Evolutionary conservation across 2,329 filamentous ascomycete species (phyloP).

Genomic region (Ilyonectria sp.): DNA sequence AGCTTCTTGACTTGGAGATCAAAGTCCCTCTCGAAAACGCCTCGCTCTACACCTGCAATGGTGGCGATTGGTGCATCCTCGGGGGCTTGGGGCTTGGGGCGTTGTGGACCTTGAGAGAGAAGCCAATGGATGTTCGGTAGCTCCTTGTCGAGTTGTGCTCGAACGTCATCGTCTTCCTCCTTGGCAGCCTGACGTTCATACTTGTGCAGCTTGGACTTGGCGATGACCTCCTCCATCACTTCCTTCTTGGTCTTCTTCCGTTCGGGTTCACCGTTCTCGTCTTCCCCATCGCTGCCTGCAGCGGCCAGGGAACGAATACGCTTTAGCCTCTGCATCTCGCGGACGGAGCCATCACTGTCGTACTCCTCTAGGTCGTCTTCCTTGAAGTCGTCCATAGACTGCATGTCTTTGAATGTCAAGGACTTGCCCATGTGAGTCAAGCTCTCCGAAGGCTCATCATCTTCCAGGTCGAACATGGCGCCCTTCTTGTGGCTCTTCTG

Average conservation of each 20-base stretch:
- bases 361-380: conserved; percentile 79
- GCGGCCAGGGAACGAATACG: conserved; percentile 64
- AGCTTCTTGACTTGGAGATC: conserved; percentile 87
- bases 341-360: conserved; percentile 70
- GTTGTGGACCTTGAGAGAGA: conserved; percentile 68
- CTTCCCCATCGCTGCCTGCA: conserved; percentile 65
- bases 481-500: conserved; percentile 82
- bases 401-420: conserved; percentile 71
- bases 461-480: conserved; percentile 92
- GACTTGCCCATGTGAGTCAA: conserved; percentile 90
- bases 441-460: conserved; percentile 72
- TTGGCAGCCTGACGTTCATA: conserved; percentile 93
- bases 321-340: conserved; percentile 70
- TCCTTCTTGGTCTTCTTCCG: conserved; percentile 96
- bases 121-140: conserved; percentile 83
- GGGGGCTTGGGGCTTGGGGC: conserved; percentile 51
- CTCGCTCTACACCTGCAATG: conserved; percentile 72
- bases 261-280: conserved; percentile 75
- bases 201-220: conserved; percentile 96
- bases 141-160: conserved; percentile 87
- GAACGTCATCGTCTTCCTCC: conserved; percentile 92
- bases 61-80: conserved; percentile 44
- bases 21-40: conserved; percentile 87
- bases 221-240: conserved; percentile 97
- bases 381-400: conserved; percentile 80